Conservation (phyloP, 306 rosid genomes). For the Vicia villosa region DNA sequence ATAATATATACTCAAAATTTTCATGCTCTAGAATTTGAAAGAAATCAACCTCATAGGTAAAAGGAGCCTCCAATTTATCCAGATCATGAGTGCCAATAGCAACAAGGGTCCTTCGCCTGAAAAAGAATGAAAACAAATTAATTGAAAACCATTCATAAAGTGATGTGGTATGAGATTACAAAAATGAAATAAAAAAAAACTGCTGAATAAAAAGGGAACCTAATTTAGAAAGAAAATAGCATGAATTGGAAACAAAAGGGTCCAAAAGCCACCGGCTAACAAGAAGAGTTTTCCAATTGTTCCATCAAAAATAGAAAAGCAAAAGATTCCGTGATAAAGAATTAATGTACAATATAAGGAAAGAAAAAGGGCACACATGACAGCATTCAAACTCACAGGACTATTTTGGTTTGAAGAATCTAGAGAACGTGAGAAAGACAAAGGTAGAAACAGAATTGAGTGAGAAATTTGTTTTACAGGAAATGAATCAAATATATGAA, state of each 20-base stretch:
- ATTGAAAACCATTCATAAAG: conserved; percentile 9
- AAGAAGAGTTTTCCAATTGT: neutral
- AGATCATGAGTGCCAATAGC: conserved; percentile 98
- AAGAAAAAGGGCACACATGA: conserved; percentile 3
- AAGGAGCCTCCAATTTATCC: conserved; percentile 80
- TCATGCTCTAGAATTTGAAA: conserved; percentile 17
- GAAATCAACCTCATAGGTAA: conserved; percentile 85
- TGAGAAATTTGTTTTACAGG: neutral
- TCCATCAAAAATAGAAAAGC: neutral
- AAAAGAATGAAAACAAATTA: conserved; percentile 25
- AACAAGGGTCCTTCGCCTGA: conserved; percentile 89
- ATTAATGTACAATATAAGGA: neutral
- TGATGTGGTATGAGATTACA: conserved; percentile 7
- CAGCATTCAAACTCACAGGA: neutral
- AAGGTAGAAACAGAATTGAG: conserved; percentile 6
- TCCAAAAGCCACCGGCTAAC: neutral
- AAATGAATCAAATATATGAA: neutral
- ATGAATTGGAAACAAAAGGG: conserved; percentile 4
- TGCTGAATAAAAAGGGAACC: conserved; percentile 4
- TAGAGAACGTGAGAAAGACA: neutral
- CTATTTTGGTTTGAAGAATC: conserved; percentile 10
- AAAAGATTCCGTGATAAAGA: neutral
- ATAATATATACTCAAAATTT: conserved; percentile 12
- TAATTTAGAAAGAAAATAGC: neutral
- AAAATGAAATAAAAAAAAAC: neutral